phyloP scores from a whole-genome alignment of 768 basidiomycete species.

The Auricularia cornea region DNA sequence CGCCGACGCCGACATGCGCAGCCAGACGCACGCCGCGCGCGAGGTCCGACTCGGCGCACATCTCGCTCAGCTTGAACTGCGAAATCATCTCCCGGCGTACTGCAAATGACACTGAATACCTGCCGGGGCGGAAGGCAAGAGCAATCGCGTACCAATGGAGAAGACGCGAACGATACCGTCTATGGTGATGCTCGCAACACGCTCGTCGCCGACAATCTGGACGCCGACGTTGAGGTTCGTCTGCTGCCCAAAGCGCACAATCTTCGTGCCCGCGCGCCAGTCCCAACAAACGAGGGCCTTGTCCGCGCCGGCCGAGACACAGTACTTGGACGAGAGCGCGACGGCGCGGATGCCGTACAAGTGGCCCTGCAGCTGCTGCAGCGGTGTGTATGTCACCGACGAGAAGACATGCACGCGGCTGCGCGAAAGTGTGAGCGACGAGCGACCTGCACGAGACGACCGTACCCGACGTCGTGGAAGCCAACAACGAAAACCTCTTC shows the following conservation, averaged over 20 bases:
- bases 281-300: constrained; percentile 81
- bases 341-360: constrained; percentile 87
- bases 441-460: too few relatives aligned
- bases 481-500: constrained; percentile 86
- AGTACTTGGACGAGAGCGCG: constrained; percentile 73
- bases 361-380: constrained; percentile 76
- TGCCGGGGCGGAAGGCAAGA: background rate
- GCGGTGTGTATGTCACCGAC: constrained; percentile 71
- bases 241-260: constrained; percentile 86
- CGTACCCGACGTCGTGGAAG: constrained; percentile 91
- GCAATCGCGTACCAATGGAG: constrained; percentile 57
- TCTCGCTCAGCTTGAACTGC: constrained; percentile 67
- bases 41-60: constrained; percentile 35
- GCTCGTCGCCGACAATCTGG: constrained; percentile 77
- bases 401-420: constrained; percentile 87
- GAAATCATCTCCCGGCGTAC: constrained; percentile 81
- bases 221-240: constrained; percentile 89
- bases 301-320: constrained; percentile 74
- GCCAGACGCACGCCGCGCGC: constrained; percentile 56
- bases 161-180: constrained; percentile 88
- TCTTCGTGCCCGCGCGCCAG: constrained; percentile 82
- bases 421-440: constrained; percentile 8
- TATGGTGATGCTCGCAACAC: constrained; percentile 85
- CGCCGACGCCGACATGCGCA: constrained; percentile 62
- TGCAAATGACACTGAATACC: constrained; percentile 28